Base-by-base conservation (phyloP, 1,139 yeast species). In the Nematodospora anomalae region DNA sequence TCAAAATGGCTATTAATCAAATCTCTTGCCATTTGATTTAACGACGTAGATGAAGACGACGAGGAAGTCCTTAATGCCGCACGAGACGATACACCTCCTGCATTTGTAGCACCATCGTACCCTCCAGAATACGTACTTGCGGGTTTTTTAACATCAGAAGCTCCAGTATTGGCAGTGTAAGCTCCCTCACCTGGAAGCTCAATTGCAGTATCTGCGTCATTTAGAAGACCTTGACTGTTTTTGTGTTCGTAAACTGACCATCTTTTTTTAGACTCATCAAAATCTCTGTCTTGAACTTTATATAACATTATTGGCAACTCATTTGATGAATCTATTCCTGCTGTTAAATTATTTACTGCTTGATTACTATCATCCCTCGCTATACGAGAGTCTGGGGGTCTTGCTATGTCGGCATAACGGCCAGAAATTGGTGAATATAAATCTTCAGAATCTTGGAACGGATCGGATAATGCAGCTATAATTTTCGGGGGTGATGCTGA, bases 261-360 rank as follows among this genome's bases (percentile, higher is more conserved):
- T 18, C 64, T 40, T 29, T 49, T 52, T 24, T 53, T 49, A 2
- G 60, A 54, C 16, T 38, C 41, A 31, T 38, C 58, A 37, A 42
- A 54, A 36, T 54, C 53, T 38, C 49, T 53, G 34, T 60, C 60
- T 14, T 60, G 64, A 13, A 60, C 64, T 29, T 56, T 56, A 41
- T 57, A 61, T 30, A 59, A 48, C 57, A 57, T 57, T 7, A 58
- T 47, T 5, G 67, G 67, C 26, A 61, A 49, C 30, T 56, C 62
- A 9, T 52, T 46, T 3, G 42, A 41, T n/a, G 58, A 51, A 39
- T 60, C 64, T 9, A 59, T 33, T 1, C 61, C 64, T 1, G 67
- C 64, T 3, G 59, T 57, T 34, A 61, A 50, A 32, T 57, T 33
- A 11, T 38, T 22, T 25, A 16, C 32, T 12, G 28, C 21, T 6